Evolutionary conservation across 2,329 filamentous ascomycete genomes (phyloP), one percentile per base, ranked within the genome.

Genomic region (Colletotrichum coccodes): DNA sequence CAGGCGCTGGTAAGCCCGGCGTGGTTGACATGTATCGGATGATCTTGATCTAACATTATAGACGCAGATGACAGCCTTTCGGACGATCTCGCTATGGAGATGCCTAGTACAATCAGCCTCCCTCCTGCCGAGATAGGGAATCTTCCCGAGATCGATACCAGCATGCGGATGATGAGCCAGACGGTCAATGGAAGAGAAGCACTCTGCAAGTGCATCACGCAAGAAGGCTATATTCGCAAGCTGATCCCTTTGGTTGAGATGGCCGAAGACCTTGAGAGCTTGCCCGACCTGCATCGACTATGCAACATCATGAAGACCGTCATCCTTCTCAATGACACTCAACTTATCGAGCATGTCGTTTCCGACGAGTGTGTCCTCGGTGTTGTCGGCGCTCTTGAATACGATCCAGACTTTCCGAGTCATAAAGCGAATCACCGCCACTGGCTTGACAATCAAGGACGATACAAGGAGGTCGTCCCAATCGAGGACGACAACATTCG

Each of bases 281-380:
- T 97, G 9, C 82, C 89, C 26, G 95, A 98, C 76, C 83, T 99
- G 69, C 96, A 98, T 79, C 90, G 93, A 54, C 85, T 99, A 52
- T 99, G 96, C 88, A 97, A 94, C 79, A 98, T 99, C 78, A 96
- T 98, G 93, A 99, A 99, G 85, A 92, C 92, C 68, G 88, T 98
- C 64, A 97, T 99, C 61, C 85, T 98, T 60, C 89, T 98, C 71
- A 99, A 98, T 82, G 96, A 99, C 78, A 97, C 92, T 34, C 88
- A 91, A 68, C 97, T 99, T 71, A 97, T 99, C 75, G 96, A 99
- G 80, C 91, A 94, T 73, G 92, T 95, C 16, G 95, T 99, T 30
- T 94, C 93, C 16, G 95, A 98, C 80, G 90, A 94, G 66, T 92
- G 95, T 72, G 91, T 98, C 50, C 83, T 97, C 72, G 96, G 95